These are phyloP conservation scores for Neurospora sp. DNA, from an alignment of 495 filamentous ascomycete genomes.

Conservation along the genomic window DNA sequence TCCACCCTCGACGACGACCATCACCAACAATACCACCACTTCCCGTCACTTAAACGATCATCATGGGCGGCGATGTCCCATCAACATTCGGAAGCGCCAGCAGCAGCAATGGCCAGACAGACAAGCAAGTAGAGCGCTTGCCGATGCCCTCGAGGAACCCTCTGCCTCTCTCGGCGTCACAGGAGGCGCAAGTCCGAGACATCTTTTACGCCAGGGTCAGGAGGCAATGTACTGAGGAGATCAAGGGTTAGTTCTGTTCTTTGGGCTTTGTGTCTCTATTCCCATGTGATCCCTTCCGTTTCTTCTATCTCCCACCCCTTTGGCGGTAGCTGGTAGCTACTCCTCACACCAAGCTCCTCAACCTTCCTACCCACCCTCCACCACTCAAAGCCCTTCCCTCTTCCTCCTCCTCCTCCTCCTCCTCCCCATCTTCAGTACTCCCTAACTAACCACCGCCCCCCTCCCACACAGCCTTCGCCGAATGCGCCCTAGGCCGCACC, in stretches of 20 bases:
- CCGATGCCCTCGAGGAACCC: constrained; percentile 66
- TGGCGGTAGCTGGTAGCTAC: neutral
- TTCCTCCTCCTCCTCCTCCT: neutral
- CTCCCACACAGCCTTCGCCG: constrained; percentile 58
- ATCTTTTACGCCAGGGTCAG: constrained; percentile 84
- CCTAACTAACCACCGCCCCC: neutral
- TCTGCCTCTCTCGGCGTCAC: constrained; percentile 79
- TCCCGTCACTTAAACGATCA: constrained; percentile 18
- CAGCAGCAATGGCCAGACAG: neutral
- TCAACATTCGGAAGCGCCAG: neutral
- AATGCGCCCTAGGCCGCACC: constrained; percentile 78
- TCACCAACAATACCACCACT: neutral
- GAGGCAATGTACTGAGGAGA: constrained; percentile 67
- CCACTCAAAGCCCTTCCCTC: neutral
- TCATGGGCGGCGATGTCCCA: constrained; percentile 24
- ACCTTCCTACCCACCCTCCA: neutral
- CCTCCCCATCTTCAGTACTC: neutral
- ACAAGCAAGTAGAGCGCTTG: constrained; percentile 17
- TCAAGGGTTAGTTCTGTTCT: constrained; percentile 53
- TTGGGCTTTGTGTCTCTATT: neutral
- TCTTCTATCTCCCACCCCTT: neutral
- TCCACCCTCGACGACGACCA: neutral
- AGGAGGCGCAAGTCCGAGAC: constrained; percentile 85
- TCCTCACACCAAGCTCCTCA: neutral
- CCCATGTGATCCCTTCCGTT: neutral